Base-by-base conservation (phyloP, 164 flowering plant genomes). In the Berberis vulgaris region DNA sequence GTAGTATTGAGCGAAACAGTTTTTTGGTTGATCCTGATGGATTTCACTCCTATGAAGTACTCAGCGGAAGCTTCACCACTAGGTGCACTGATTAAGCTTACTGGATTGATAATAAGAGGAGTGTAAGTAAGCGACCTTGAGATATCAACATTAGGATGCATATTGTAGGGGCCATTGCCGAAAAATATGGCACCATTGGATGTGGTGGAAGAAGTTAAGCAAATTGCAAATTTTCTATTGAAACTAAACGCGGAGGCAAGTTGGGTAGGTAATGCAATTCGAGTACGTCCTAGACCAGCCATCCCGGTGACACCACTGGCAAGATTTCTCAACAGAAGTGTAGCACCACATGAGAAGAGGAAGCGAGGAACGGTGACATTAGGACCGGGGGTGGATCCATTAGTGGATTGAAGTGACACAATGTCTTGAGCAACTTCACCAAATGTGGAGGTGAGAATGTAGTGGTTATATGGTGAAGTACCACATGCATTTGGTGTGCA, bases 41-140 rank as follows among this genome's bases (percentile, higher is more conserved):
- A 69, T 4, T 46, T 82, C 45, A 82, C 81, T 53, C 63, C 65
- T 38, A 82, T 75, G 59, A 49, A 75, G 71, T 82, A 80, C 57
- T 80, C 79, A 49, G 45, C 47, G 3, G 76, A 73, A 2, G 67
- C 62, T 41, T 53, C 68, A 0, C 76, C 72, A 2, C 5, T 2
- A 2, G 43, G 56, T 41, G 8, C 45, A 1, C 61, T 41, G 38
- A 65, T 67, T 1, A 61, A 47, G 68, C 67, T 68, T 3, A 56
- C 66, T 1, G 76, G 72, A 54, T 68, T 68, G 46, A 2, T n/a
- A 13, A 73, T n/a, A 49, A 73, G 63, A 1, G 69, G 68, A 3
- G 72, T 69, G 67, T 61, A 76, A 9, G 7, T 60, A 1, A 78
- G 66, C 0, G 9, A 10, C 7, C 4, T 0, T 0, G 80, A 73